These are phyloP conservation scores for Suhomyces faveliae DNA, from an alignment of 805 yeast genomes.

Conservation along the genomic window DNA sequence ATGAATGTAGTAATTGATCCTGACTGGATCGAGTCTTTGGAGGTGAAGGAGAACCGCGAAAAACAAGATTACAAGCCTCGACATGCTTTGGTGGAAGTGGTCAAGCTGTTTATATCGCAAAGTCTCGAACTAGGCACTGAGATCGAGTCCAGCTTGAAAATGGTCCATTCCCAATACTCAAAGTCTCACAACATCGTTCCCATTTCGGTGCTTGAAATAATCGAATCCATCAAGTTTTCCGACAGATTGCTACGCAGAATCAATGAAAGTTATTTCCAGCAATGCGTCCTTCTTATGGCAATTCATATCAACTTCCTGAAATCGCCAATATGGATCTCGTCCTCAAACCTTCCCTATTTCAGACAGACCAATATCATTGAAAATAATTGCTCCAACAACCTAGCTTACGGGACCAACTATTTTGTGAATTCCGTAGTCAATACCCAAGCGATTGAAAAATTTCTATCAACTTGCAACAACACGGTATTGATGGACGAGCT, in stretches of 20 bases:
- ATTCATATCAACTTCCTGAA: conserved; percentile 24
- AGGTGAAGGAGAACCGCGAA: conserved; percentile 22
- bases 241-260: conserved; percentile 9
- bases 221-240: conserved; percentile 15
- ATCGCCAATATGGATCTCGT: conserved; percentile 30
- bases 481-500: conserved; percentile 11
- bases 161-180: conserved; percentile 24
- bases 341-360: conserved; percentile 13
- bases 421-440: conserved; percentile 24
- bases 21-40: conserved; percentile 16
- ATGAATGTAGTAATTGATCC: conserved; percentile 24
- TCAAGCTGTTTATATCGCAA: conserved; percentile 26
- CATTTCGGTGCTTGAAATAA: conserved; percentile 15
- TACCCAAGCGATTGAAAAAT: conserved; percentile 12
- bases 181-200: conserved; percentile 11
- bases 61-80: conserved; percentile 19
- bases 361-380: conserved; percentile 17
- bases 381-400: conserved; percentile 24
- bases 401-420: conserved; percentile 21
- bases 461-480: conserved; percentile 10
- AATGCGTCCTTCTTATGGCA: conserved; percentile 28
- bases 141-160: conserved; percentile 18
- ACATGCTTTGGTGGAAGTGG: conserved; percentile 16
- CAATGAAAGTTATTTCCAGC: conserved; percentile 24
- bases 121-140: conserved; percentile 12